Base-by-base conservation (phyloP, 164 flowering plant genomes). In the Houttuynia cordata region DNA sequence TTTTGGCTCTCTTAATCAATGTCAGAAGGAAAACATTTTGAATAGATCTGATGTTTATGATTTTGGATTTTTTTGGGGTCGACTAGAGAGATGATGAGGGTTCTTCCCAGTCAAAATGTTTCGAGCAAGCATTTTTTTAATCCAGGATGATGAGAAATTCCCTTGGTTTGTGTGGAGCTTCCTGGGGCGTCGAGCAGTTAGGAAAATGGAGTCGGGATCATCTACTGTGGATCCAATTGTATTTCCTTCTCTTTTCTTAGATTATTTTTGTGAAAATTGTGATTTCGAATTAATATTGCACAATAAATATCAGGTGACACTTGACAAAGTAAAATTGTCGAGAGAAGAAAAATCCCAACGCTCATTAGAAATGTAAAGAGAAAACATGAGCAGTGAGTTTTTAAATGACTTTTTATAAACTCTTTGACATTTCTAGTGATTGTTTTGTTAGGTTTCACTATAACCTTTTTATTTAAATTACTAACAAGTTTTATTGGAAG, bases 151-250 rank as follows among this genome's bases (percentile, higher is more conserved):
- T 51, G 55, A 63, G 73, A 25, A 78, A 77, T 51, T 66, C 69
- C 70, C 61, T 66, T 85, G 96, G 61, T 64, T 64, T 88, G 58
- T 88, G 58, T 87, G 90, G 95, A 76, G 80, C 71, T 69, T 84
- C 70, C 74, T 87, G 60, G 65, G 54, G 59, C 79, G 67, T 30
- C 66, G 57, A 40, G 64, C 81, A 24, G 59, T 58, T 47, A 72
- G 62, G 68, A 77, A 76, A 63, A 58, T 62, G 67, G 77, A 49
- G 18, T 54, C 69, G 42, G 74, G 67, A 62, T 65, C 78, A 23
- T 62, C 79, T 50, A 61, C 21, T 24, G n/a, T 61, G 23, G 73
- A 75, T 53, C 71, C 41, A 69, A 69, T 57, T 63, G 94, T 85
- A 81, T 23, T 21, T 23, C 14, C 34, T 24, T 12, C 10, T 45